Conservation (phyloP, 1,139 yeast species). For the Candida glucosophila region DNA sequence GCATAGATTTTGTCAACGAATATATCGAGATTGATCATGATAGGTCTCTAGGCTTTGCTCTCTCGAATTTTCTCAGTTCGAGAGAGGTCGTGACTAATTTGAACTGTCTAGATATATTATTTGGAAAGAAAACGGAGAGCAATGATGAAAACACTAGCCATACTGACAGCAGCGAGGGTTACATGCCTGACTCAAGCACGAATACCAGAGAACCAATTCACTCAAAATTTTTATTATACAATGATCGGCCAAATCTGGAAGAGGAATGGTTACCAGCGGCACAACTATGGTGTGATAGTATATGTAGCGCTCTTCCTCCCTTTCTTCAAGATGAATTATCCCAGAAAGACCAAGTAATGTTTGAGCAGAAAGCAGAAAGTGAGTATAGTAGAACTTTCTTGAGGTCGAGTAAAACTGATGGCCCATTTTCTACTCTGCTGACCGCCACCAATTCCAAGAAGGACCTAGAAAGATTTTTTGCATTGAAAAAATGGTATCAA, state of each 20-base stretch:
- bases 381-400: too few species aligned
- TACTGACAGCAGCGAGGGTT: too few species aligned
- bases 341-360: constrained; percentile 32
- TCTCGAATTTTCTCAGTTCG: constrained; percentile 11
- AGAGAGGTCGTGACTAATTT: constrained; percentile 19
- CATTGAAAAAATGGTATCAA: background rate
- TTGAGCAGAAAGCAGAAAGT: constrained; percentile 29
- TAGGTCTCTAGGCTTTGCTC: constrained; percentile 6
- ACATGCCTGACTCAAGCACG: too few species aligned
- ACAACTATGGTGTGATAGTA: constrained; percentile 19
- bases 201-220: too few species aligned
- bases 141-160: too few species aligned
- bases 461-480: background rate
- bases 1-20: constrained; percentile 37
- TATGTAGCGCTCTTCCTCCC: constrained; percentile 24
- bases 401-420: too few species aligned
- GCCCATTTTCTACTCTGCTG: too few species aligned
- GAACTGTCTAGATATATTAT: constrained; percentile 14
- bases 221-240: too few species aligned
- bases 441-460: too few species aligned
- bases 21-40: constrained; percentile 10
- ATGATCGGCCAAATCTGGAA: too few species aligned
- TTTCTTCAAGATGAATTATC: constrained; percentile 19
- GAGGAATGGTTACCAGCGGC: constrained; percentile 12
- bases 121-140: too few species aligned